Evolutionary conservation across 2,329 filamentous ascomycete species (phyloP).

Genomic region (Aspergillus luchuensis): DNA sequence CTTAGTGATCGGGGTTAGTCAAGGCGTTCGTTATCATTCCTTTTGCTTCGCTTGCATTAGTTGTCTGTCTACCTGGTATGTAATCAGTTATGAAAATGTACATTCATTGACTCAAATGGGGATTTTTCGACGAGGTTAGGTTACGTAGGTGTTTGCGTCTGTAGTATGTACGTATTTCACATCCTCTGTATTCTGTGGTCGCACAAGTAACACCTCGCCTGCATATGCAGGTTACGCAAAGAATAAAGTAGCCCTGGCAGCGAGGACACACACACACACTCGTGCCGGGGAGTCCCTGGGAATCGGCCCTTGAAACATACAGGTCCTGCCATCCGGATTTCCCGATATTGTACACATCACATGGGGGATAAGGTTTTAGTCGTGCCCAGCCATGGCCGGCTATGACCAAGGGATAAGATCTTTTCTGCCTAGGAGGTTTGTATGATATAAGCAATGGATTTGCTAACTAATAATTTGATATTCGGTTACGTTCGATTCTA

Average conservation of each 20-base stretch:
- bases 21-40: not conserved
- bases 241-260: not conserved
- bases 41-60: not conserved
- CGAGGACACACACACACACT: not conserved
- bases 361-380: not conserved
- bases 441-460: too few species aligned
- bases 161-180: not conserved
- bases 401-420: not conserved
- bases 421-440: too few species aligned
- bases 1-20: not conserved
- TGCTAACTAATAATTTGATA: not conserved
- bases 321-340: not conserved
- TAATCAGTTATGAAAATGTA: not conserved
- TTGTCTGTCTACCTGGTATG: not conserved
- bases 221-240: conserved; percentile 8
- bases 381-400: not conserved
- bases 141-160: not conserved
- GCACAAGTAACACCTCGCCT: not conserved
- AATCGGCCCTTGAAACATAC: not conserved
- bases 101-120: not conserved
- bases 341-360: not conserved
- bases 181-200: not conserved
- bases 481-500: not conserved
- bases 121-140: not conserved
- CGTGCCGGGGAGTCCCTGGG: not conserved